A percentile compares a stretch with the other conserved stretches of the same genome.
phyloP scores from a whole-genome alignment of 805 yeast species.

The Candida ulmi region DNA sequence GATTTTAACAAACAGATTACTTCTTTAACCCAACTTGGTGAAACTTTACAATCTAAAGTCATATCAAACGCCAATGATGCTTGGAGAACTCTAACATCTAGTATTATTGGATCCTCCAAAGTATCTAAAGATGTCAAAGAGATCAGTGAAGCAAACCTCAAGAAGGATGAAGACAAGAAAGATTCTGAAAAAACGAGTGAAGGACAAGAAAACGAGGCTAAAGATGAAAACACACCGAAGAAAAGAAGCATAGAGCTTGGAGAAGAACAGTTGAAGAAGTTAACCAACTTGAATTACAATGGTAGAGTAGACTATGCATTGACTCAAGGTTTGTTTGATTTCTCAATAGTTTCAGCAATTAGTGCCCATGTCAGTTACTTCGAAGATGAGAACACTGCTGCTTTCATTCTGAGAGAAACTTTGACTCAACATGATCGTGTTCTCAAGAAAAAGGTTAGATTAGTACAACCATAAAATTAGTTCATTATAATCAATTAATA shows the following conservation, averaged over 20 bases:
- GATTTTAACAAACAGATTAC: conserved; percentile 32
- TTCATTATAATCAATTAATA: neutral
- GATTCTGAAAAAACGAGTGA: neutral
- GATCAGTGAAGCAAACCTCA: neutral
- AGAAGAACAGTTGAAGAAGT: conserved; percentile 26
- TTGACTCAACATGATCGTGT: conserved; percentile 20
- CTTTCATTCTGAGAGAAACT: conserved; percentile 64
- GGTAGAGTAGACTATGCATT: conserved; percentile 82
- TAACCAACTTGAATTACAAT: conserved; percentile 51
- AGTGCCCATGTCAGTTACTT: conserved; percentile 88
- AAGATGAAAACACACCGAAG: too few relatives aligned
- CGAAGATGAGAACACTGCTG: conserved; percentile 80
- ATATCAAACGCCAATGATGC: conserved; percentile 9
- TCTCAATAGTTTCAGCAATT: conserved; percentile 73
- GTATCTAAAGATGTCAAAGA: too few relatives aligned
- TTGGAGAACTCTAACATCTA: conserved; percentile 6
- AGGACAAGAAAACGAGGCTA: neutral
- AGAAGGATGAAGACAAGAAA: neutral
- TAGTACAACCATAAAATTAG: neutral
- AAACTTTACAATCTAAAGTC: neutral
- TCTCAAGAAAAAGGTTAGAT: conserved; percentile 24
- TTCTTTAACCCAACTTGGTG: conserved; percentile 24
- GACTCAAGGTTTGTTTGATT: conserved; percentile 73
- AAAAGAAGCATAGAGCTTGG: conserved; percentile 14
- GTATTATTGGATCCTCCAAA: neutral